A percentile compares a stretch with the other conserved stretches of the same genome.
phyloP scores from a whole-genome alignment of 768 basidiomycete species.

The Serendipita sp. region DNA sequence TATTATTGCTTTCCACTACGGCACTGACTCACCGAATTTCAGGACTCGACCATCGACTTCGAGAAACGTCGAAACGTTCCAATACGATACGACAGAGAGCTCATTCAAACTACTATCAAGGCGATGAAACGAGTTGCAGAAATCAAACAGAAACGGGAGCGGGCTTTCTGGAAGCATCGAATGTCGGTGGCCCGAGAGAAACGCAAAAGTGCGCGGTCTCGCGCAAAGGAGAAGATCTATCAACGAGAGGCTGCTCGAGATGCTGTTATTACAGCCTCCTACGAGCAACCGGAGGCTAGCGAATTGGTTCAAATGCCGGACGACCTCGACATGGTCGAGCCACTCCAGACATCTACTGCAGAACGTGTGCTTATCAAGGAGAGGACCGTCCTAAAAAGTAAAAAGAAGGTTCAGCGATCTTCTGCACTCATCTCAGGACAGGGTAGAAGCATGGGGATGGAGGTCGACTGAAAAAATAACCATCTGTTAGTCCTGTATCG shows the following conservation, averaged over 20 bases:
- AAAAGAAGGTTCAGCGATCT: conserved; percentile 25
- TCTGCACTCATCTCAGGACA: conserved; percentile 70
- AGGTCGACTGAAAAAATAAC: conserved; percentile 11
- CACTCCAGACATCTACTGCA: conserved; percentile 29
- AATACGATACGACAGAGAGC: conserved; percentile 88
- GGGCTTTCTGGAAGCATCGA: conserved; percentile 85
- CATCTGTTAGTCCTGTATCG: background rate
- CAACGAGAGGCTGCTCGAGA: background rate
- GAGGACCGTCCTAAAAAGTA: conserved; percentile 59
- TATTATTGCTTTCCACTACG: conserved; percentile 9
- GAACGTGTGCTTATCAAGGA: conserved; percentile 35
- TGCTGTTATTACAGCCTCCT: background rate
- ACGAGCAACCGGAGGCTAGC: conserved; percentile 45
- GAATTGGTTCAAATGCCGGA: conserved; percentile 42
- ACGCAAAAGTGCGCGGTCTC: conserved; percentile 27
- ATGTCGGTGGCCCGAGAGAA: conserved; percentile 12
- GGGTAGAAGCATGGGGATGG: conserved; percentile 81
- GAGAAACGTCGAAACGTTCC: conserved; percentile 98
- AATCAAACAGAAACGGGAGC: conserved; percentile 78
- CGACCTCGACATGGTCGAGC: conserved; percentile 48
- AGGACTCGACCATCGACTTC: conserved; percentile 98
- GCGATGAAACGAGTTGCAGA: conserved; percentile 93
- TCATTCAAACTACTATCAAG: conserved; percentile 82
- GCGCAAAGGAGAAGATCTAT: background rate
- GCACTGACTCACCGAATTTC: background rate